Percentiles rank a stretch among this genome's conserved stretches.
Conservation (phyloP, 441 rosid genomes). For the Brassica balearica region DNA sequence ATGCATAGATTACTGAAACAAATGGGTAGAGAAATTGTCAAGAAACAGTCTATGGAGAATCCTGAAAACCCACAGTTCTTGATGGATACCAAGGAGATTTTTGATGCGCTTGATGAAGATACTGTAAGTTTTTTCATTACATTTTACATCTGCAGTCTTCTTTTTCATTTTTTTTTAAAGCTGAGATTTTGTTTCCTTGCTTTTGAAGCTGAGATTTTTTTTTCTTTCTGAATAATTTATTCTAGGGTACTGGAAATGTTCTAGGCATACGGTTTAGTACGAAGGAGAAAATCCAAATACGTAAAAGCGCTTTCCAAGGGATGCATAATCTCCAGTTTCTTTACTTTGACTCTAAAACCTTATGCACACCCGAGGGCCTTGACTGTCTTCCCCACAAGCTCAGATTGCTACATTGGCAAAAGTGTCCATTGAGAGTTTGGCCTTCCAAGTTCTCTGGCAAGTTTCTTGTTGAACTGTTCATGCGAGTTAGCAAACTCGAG, state of each 20-base stretch:
- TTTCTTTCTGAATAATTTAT: neutral
- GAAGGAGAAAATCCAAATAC: neutral
- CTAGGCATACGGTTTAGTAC: neutral
- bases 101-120: neutral
- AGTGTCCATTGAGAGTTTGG: neutral
- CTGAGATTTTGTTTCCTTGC: neutral
- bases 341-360: neutral
- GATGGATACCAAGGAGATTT: conserved; percentile 25
- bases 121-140: conserved; percentile 8
- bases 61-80: conserved; percentile 47
- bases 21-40: conserved; percentile 55
- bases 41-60: conserved; percentile 35
- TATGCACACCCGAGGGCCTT: neutral
- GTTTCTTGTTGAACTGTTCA: neutral
- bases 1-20: conserved; percentile 48
- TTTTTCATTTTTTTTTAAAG: neutral
- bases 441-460: neutral
- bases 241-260: conserved; percentile 21
- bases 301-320: conserved; percentile 27
- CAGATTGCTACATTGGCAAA: neutral
- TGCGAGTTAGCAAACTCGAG: neutral
- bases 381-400: neutral
- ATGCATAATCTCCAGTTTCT: conserved; percentile 46
- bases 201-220: neutral
- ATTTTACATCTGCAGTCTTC: neutral